Evolutionary conservation across 495 filamentous ascomycete species (phyloP), one percentile per base, ranked within the genome.

Genomic region (Aspergillus ellipticus): DNA sequence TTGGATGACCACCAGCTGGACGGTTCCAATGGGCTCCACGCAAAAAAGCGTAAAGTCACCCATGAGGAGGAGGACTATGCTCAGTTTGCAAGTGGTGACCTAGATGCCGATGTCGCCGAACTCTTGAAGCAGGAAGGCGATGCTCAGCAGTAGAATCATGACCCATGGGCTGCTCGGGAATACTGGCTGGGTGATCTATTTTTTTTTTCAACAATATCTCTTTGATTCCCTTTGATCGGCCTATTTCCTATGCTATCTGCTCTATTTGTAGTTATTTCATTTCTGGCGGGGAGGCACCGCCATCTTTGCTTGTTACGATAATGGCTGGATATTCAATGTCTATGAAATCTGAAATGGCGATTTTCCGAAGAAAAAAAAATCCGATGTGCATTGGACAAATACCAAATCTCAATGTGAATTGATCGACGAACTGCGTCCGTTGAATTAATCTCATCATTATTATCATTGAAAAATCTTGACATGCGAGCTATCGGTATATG

Each of bases 51-150:
- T 62, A 92, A 92, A 61, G 76, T 87, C 54, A 75, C 84, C n/a
- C 82, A 85, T 54, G 75, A 69, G 1, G 82, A 85, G 42, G 87
- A 88, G 31, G 85, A 87, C 42, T 88, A 89, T 60, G 83, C 83
- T 4, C 82, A 85, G 49, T 83, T 90, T 49, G 88, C 84, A 0
- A 76, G 76, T 11, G 82, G 78, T 57, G 90, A 85, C 26, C 75
- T 95, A 59, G 90, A 95, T 63, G 85, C 87, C 1, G 90, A 93
- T 69, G 88, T 95, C 29, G 85, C 86, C n/a, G 87, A 90, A 55
- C 82, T 92, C 69, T 74, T 95, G 55, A 79, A 83, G 50, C 80
- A 83, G 37, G 76, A 84, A 56, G 71, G 69, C 33, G 35, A 51
- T 35, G 20, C 53, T 26, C 54, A 58, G 19, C 49, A 49, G 42